Conservation (phyloP, 345 rosid genomes). For the Excoecaria cochinchinensis region DNA sequence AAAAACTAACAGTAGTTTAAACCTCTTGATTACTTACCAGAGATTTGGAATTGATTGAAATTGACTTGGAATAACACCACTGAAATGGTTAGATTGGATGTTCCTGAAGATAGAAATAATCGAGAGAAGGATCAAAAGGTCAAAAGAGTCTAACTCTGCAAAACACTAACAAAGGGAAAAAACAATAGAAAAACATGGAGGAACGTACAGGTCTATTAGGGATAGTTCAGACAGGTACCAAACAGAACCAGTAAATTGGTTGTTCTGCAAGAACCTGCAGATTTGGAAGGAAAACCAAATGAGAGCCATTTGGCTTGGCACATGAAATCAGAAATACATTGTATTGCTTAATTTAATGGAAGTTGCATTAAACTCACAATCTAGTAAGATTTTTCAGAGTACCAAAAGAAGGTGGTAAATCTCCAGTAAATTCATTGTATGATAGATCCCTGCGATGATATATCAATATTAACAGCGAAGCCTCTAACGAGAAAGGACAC, state of each 20-base stretch:
- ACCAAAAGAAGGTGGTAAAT: slow-evolving; percentile 81
- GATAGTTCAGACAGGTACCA: slow-evolving; percentile 70
- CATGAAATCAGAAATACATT: neutral
- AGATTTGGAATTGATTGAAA: slow-evolving; percentile 80
- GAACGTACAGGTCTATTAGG: slow-evolving; percentile 66
- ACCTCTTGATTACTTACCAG: slow-evolving; percentile 46
- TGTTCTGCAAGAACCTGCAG: slow-evolving; percentile 77
- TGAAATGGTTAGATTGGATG: slow-evolving; percentile 71
- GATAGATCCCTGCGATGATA: slow-evolving; percentile 73
- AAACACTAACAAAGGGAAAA: neutral
- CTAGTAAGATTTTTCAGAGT: slow-evolving; percentile 60
- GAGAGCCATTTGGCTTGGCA: slow-evolving; percentile 7
- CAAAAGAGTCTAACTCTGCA: slow-evolving; percentile 13
- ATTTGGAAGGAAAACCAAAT: neutral
- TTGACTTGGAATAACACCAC: slow-evolving; percentile 76
- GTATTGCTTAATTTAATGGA: slow-evolving; percentile 1
- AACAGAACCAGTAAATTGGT: slow-evolving; percentile 88
- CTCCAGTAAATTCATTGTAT: slow-evolving; percentile 73
- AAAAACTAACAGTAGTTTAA: slow-evolving; percentile 10
- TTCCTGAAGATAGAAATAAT: slow-evolving; percentile 50
- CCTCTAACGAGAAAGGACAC: slow-evolving; percentile 4
- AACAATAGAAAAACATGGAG: slow-evolving; percentile 1
- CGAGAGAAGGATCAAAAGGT: slow-evolving; percentile 26
- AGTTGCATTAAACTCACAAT: slow-evolving; percentile 52
- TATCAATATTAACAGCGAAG: neutral